A percentile compares a stretch with the other conserved stretches of the same genome.
Evolutionary conservation across 192 early-diverging fungal genomes (phyloP).

Genomic region (Entomortierella beljakovae): DNA sequence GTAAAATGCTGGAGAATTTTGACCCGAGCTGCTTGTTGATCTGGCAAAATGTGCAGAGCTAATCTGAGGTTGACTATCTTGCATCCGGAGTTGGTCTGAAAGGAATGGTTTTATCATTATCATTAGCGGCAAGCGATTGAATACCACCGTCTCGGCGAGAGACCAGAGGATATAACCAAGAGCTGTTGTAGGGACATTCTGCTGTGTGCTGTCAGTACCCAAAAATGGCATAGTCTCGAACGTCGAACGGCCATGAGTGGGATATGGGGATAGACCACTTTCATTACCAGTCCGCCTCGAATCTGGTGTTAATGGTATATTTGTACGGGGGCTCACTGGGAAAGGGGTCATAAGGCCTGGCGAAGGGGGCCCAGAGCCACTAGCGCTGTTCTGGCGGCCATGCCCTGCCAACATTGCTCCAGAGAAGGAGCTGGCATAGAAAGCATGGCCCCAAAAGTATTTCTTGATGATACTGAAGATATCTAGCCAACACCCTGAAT

Average conservation of each 20-base stretch:
- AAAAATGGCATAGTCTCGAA: conserved; percentile 18
- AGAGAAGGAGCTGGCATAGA: conserved; percentile 13
- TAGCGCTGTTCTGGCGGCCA: conserved; percentile 2
- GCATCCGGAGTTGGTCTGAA: conserved; percentile 49
- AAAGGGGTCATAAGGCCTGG: conserved; percentile 14
- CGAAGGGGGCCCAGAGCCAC: conserved; percentile 17
- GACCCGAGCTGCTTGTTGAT: conserved; percentile 24
- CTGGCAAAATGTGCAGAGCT: conserved; percentile 4
- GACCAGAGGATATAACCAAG: conserved; percentile 63
- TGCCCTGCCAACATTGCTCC: neutral
- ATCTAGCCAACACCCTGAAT: conserved; percentile 60
- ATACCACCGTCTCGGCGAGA: conserved; percentile 64
- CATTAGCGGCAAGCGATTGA: conserved; percentile 60
- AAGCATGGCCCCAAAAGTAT: conserved; percentile 30
- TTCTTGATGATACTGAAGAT: conserved; percentile 58
- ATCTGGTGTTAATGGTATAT: conserved; percentile 20
- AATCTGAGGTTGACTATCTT: conserved; percentile 5
- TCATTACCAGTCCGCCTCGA: neutral
- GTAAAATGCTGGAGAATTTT: conserved; percentile 29
- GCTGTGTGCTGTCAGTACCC: neutral
- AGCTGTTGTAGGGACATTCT: conserved; percentile 32
- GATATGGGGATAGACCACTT: conserved; percentile 11
- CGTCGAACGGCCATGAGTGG: conserved; percentile 4
- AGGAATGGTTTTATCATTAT: conserved; percentile 59
- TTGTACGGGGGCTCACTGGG: conserved; percentile 26